Evolutionary conservation across 331 rosid species (phyloP), one percentile per base, ranked within the genome.

Genomic region (Spiraea crenata): DNA sequence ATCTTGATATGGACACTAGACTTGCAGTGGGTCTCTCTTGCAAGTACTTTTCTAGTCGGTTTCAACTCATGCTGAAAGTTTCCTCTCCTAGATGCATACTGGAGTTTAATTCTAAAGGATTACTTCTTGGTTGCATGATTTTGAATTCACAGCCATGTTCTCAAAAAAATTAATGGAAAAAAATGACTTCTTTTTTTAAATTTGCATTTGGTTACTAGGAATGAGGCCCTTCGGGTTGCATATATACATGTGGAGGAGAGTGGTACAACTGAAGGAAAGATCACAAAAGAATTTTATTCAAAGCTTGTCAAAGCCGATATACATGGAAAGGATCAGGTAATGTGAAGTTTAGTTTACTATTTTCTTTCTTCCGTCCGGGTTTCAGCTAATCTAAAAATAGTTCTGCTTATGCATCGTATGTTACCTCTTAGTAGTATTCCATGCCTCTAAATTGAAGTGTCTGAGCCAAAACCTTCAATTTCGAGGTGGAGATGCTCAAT

Each of bases 141-240:
- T 58, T 58, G 14, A 9, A 61, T 61, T 40, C 50, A 19, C 1
- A 63, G 17, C 31, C 31, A 25, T 25, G 31, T 25, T 25, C 31
- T 25, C 31, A 25, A 25, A 25, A 25, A 25, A 0, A 25, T 25
- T 25, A 25, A 1, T 25, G 31, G 31, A 25, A 25, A 25, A 25
- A 25, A 25, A 25, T 25, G 31, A 25, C 31, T 0, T 25, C n/a
- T 25, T 25, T 25, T 25, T 25, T 0, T 11, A 15, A 56, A 56
- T 34, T 31, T 63, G 63, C 48, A 12, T 58, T 66, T 72, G 80
- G 70, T 67, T 76, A 37, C 73, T 78, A 93, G 99, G 84, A 93
- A 93, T 82, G 99, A 93, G 80, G 97, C 93, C 79, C 97, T 93
- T 60, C 96, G 99, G 63, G 99, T 93, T 82, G 99, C 99, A 65